Evolutionary conservation across 352 stramenopile species (phyloP).

Genomic region (Pythium guiyangense): DNA sequence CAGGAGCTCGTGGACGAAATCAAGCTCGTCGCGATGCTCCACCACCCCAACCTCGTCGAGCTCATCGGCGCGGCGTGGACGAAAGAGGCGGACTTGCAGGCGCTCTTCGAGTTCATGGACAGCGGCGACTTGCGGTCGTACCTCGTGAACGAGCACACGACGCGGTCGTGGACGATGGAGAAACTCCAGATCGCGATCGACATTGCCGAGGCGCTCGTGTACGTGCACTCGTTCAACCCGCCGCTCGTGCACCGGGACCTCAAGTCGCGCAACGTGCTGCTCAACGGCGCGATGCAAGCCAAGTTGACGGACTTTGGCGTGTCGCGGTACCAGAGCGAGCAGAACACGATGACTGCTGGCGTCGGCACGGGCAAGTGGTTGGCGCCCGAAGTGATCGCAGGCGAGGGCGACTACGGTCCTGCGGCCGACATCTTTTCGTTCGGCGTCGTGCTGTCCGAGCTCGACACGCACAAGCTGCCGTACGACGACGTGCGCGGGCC

Average conservation of each 20-base stretch:
- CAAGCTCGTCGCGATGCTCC: too few species aligned
- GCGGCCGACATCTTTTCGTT: conserved; percentile 58
- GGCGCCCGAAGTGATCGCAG: conserved; percentile 56
- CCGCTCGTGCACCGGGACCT: too few species aligned
- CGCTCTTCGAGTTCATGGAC: too few species aligned
- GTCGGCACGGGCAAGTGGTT: too few species aligned
- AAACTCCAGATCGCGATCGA: conserved; percentile 18
- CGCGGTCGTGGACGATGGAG: neutral
- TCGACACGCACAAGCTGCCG: conserved; percentile 48
- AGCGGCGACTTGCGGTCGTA: conserved; percentile 42
- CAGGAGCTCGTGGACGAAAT: conserved; percentile 48
- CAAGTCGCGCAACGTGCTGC: too few species aligned
- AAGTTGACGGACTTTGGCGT: too few species aligned
- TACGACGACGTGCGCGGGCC: conserved; percentile 35
- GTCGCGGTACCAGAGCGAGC: too few species aligned
- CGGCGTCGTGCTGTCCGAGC: conserved; percentile 47
- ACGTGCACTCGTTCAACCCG: conserved; percentile 17
- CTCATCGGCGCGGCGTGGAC: conserved; percentile 48
- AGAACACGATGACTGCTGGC: too few species aligned
- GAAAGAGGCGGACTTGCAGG: conserved; percentile 34
- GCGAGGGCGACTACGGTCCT: conserved; percentile 37
- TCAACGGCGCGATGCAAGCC: too few species aligned
- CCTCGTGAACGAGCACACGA: conserved; percentile 13
- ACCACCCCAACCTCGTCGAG: conserved; percentile 37
- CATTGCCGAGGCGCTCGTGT: conserved; percentile 13